Evolutionary conservation across 257 asterid species (phyloP).

Genomic region (Avicennia marina): DNA sequence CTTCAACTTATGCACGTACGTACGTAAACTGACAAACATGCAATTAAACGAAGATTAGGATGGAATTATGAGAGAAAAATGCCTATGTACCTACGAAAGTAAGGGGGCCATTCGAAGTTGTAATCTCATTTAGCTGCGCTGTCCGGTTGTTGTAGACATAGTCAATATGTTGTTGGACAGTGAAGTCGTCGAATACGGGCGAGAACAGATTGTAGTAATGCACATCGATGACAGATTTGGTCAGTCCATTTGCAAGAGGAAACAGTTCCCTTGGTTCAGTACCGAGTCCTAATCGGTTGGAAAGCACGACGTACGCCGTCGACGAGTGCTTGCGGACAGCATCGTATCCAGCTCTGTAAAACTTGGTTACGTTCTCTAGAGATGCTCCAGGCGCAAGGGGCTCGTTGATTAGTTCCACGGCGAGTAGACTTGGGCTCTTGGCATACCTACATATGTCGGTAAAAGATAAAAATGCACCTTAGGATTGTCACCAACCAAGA

Average conservation of each 20-base stretch:
- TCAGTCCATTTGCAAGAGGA: constrained; percentile 38
- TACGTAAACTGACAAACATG: no score
- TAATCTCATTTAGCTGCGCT: constrained; percentile 26
- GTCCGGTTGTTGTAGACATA: constrained; percentile 38
- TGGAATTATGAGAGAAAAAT: no score
- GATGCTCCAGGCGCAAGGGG: constrained; percentile 57
- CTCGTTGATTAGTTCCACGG: constrained; percentile 64
- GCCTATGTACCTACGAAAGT: constrained; percentile 50
- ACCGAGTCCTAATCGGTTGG: constrained; percentile 53
- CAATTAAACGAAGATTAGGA: no score
- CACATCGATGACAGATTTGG: constrained; percentile 51
- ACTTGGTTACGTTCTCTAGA: constrained; percentile 29
- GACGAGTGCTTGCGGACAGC: constrained; percentile 49
- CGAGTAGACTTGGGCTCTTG: constrained; percentile 47
- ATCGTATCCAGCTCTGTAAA: constrained; percentile 42
- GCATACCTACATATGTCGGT: constrained; percentile 67
- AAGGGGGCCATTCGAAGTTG: constrained; percentile 56
- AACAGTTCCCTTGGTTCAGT: constrained; percentile 39
- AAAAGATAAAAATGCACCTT: no score
- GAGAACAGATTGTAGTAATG: constrained; percentile 59
- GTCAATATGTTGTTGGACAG: constrained; percentile 46
- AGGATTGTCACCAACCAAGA: no score
- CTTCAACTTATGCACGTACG: no score
- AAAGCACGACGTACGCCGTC: constrained; percentile 47
- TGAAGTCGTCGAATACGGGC: constrained; percentile 18